A percentile compares a stretch with the other conserved stretches of the same genome.
Conservation (phyloP, 1,284 basidiomycete genomes). For the Ganoderma boninense region DNA sequence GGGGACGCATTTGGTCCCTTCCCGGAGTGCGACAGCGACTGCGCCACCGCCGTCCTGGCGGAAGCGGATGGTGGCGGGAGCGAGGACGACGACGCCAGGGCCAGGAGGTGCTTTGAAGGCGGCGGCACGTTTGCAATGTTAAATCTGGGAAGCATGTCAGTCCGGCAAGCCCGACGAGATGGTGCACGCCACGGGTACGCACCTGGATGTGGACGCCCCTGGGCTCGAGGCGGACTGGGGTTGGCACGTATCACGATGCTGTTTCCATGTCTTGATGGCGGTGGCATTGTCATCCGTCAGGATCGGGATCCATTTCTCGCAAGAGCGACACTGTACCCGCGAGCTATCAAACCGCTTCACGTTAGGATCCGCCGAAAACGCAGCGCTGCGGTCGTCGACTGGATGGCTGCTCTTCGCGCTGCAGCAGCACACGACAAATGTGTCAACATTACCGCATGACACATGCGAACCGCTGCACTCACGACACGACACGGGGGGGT, state of each 20-base stretch:
- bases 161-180: neutral
- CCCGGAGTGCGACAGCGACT: constrained; percentile 25
- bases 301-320: constrained; percentile 70
- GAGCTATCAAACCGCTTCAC: constrained; percentile 77
- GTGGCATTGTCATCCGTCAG: constrained; percentile 37
- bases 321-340: constrained; percentile 70
- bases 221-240: constrained; percentile 26
- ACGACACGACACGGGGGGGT: no score
- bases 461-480: constrained; percentile 10
- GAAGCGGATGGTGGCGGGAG: constrained; percentile 35
- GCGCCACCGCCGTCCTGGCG: constrained; percentile 30
- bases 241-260: constrained; percentile 43
- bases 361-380: constrained; percentile 68
- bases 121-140: constrained; percentile 44
- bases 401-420: constrained; percentile 42
- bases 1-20: constrained; percentile 37
- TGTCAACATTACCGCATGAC: constrained; percentile 11
- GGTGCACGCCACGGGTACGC: constrained; percentile 7
- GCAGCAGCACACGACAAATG: constrained; percentile 5
- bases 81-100: constrained; percentile 43
- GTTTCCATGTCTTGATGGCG: constrained; percentile 43
- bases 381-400: constrained; percentile 63
- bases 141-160: constrained; percentile 16
- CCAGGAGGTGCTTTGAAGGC: constrained; percentile 45
- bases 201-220: constrained; percentile 36